These are phyloP conservation scores for Nectriaceae sp. DNA, from an alignment of 2,329 filamentous ascomycete species.

Conservation along the genomic window DNA sequence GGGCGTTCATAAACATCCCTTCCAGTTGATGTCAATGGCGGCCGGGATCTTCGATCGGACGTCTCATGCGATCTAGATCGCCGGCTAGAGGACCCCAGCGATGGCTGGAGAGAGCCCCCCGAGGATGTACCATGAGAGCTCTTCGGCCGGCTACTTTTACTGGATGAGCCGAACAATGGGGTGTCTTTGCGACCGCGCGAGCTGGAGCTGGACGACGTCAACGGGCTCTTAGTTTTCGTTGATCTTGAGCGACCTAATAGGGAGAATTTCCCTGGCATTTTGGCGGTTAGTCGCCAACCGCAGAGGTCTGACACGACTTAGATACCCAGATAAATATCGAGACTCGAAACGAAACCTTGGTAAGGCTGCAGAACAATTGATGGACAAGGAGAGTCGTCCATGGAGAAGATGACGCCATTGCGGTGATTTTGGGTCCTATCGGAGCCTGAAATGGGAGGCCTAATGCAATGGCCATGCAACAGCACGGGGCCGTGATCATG, in stretches of 20 bases:
- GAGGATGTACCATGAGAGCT: constrained; percentile 11
- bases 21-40: constrained; percentile 8
- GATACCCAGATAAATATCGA: background rate
- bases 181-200: constrained; percentile 8
- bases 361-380: background rate
- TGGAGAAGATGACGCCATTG: constrained; percentile 25
- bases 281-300: background rate
- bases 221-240: constrained; percentile 15
- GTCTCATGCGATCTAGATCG: constrained; percentile 25
- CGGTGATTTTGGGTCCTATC: constrained; percentile 14
- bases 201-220: constrained; percentile 5
- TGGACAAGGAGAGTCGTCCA: constrained; percentile 3
- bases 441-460: constrained; percentile 2
- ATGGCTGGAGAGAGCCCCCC: constrained; percentile 7
- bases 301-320: no score
- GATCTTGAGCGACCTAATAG: constrained; percentile 15
- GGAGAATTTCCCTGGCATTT: constrained; percentile 22
- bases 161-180: background rate
- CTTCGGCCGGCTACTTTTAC: no score
- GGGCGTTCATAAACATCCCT: constrained; percentile 9
- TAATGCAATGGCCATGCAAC: constrained; percentile 9
- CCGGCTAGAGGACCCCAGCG: constrained; percentile 5
- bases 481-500: constrained; percentile 14
- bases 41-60: constrained; percentile 8
- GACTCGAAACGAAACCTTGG: background rate